Evolutionary conservation across 768 basidiomycete species (phyloP).

Genomic region (Leccinum subtestaceum): DNA sequence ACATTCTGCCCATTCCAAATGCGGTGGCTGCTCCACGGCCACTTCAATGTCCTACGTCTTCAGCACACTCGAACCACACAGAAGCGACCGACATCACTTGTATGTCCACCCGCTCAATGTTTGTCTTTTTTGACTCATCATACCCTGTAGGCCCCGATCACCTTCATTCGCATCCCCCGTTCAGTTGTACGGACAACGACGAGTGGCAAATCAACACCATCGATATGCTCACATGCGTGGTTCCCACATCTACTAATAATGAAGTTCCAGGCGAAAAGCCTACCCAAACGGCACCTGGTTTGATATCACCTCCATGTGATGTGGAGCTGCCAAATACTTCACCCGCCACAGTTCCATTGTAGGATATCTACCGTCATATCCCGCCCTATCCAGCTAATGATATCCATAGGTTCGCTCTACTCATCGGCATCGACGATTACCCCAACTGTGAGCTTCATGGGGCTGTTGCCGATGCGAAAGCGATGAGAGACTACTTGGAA

Average conservation of each 20-base stretch:
- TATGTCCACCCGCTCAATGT: neutral
- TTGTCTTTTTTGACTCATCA: neutral
- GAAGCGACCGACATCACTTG: neutral
- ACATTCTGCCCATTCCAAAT: neutral
- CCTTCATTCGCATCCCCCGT: neutral
- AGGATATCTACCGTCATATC: neutral
- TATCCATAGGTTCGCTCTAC: conserved; percentile 32
- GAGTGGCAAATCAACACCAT: neutral
- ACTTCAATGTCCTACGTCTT: neutral
- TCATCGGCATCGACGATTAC: conserved; percentile 46
- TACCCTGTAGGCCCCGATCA: neutral
- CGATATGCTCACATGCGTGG: neutral
- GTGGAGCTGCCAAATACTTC: neutral
- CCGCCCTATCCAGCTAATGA: neutral
- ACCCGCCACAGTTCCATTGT: neutral
- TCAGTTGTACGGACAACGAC: neutral
- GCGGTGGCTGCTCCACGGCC: neutral
- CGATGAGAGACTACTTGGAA: conserved; percentile 35
- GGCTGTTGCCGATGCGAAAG: conserved; percentile 41
- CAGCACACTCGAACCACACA: neutral
- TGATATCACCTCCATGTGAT: neutral
- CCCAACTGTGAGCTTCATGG: conserved; percentile 29
- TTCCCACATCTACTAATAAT: neutral
- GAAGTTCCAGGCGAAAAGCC: neutral
- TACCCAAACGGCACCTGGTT: neutral